Evolutionary conservation across 2,329 filamentous ascomycete species (phyloP).

Genomic region (Beauveria caledonica): DNA sequence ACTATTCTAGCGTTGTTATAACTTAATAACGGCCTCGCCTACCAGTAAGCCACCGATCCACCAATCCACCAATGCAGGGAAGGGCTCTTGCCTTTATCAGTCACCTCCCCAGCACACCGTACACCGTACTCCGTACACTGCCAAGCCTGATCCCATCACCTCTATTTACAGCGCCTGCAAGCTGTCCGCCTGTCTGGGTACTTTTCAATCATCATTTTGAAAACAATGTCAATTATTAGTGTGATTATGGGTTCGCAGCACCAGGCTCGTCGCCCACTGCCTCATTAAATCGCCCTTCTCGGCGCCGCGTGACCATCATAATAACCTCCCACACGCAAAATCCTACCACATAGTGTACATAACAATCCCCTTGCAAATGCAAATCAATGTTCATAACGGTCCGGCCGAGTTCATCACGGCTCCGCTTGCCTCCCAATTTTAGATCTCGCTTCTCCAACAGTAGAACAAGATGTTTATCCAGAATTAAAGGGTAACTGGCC

Average conservation of each 20-base stretch:
- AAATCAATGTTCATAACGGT: conserved; percentile 6
- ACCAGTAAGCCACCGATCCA: too few relatives aligned
- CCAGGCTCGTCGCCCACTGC: not conserved
- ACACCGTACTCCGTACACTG: not conserved
- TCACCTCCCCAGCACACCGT: too few relatives aligned
- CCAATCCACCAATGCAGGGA: not conserved
- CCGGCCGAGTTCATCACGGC: conserved; percentile 11
- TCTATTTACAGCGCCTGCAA: not conserved
- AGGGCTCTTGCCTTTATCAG: too few relatives aligned
- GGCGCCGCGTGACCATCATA: not conserved
- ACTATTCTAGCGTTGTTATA: not conserved
- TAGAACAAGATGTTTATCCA: conserved; percentile 7
- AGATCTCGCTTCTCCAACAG: not conserved
- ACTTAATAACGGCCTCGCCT: not conserved
- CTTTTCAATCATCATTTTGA: not conserved
- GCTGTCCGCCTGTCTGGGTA: not conserved
- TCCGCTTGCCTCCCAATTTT: conserved; percentile 4
- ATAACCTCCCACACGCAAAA: not conserved
- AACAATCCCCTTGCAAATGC: not conserved
- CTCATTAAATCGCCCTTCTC: conserved; percentile 3
- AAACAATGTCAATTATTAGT: conserved; percentile 2
- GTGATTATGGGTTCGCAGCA: not conserved
- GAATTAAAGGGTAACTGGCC: not conserved
- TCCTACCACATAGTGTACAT: not conserved
- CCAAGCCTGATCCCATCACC: not conserved